Evolutionary conservation across 192 early-diverging fungal genomes (phyloP).

Genomic region (Radiomyces spectabilis): DNA sequence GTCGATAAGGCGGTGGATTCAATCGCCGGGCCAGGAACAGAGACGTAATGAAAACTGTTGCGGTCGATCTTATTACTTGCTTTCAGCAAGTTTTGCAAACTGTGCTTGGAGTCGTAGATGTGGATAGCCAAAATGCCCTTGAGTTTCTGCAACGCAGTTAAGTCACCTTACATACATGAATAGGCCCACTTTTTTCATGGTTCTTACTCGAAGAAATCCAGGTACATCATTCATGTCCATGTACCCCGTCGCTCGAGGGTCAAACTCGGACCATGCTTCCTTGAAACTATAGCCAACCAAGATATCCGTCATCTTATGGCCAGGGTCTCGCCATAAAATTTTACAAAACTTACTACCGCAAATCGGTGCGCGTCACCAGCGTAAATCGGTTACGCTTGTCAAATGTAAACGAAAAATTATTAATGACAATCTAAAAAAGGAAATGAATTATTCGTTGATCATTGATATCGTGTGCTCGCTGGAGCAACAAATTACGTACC

Average conservation of each 20-base stretch:
- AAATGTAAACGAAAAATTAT: slow-evolving; percentile 22
- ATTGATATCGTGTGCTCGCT: not conserved
- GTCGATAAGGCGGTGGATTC: not conserved
- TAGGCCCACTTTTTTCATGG: not conserved
- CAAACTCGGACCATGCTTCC: slow-evolving; percentile 9
- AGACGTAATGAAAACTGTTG: slow-evolving; percentile 1
- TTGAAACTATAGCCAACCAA: slow-evolving; percentile 7
- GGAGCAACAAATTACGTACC: slow-evolving; percentile 2
- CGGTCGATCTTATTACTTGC: slow-evolving; percentile 6
- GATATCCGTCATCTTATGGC: not conserved
- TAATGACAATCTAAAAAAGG: slow-evolving; percentile 14
- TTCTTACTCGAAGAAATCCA: slow-evolving; percentile 14
- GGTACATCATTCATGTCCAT: slow-evolving; percentile 9
- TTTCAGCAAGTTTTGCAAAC: slow-evolving; percentile 2
- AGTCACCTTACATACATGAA: not conserved
- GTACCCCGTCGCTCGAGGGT: slow-evolving; percentile 17
- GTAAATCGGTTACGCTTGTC: slow-evolving; percentile 16
- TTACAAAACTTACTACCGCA: slow-evolving; percentile 4
- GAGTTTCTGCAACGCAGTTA: slow-evolving; percentile 3
- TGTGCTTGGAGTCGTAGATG: slow-evolving; percentile 6
- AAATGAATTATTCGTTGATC: not conserved
- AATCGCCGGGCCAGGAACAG: not conserved
- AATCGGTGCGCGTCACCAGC: slow-evolving; percentile 7
- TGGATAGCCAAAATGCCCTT: slow-evolving; percentile 10
- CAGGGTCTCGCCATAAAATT: too few relatives aligned